Evolutionary conservation across 768 basidiomycete species (phyloP).

Genomic region (Tylopilus plumbeoviolaceoides): DNA sequence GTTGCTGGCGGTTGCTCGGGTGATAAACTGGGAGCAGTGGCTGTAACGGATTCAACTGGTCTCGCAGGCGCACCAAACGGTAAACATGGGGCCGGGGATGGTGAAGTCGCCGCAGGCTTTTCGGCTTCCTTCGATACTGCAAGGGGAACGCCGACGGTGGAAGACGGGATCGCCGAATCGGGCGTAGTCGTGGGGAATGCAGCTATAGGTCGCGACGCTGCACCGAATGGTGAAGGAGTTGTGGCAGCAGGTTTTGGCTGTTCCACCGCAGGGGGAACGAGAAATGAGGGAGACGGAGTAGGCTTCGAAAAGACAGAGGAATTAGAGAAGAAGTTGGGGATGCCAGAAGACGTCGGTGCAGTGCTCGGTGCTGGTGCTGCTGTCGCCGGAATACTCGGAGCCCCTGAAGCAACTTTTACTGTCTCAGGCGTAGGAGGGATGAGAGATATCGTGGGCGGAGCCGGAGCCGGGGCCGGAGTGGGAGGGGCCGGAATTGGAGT

Average conservation of each 20-base stretch:
- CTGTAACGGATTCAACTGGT: slow-evolving; percentile 17
- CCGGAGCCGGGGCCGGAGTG: slow-evolving; percentile 6
- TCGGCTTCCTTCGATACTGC: slow-evolving; percentile 18
- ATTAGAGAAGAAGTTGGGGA: slow-evolving; percentile 65
- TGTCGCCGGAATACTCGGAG: slow-evolving; percentile 1
- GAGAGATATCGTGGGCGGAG: slow-evolving; percentile 22
- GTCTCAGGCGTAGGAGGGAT: slow-evolving; percentile 26
- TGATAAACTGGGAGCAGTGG: slow-evolving; percentile 4
- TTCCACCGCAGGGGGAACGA: slow-evolving; percentile 14
- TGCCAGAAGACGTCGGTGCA: slow-evolving; percentile 18
- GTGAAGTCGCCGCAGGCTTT: slow-evolving; percentile 6
- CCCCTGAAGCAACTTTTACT: slow-evolving; percentile 14
- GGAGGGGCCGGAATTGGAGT: slow-evolving; percentile 13
- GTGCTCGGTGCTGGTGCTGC: slow-evolving; percentile 2
- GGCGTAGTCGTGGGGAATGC: slow-evolving; percentile 2
- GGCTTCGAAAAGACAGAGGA: slow-evolving; percentile 46
- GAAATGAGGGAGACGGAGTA: slow-evolving; percentile 19
- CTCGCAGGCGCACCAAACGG: slow-evolving; percentile 26
- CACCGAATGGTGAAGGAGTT: slow-evolving; percentile 10
- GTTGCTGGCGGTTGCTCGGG: slow-evolving; percentile 7
- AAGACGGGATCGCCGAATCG: background rate
- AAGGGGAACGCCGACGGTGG: slow-evolving; percentile 6
- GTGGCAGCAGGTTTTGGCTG: slow-evolving; percentile 8
- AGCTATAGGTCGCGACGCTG: slow-evolving; percentile 6
- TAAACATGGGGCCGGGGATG: slow-evolving; percentile 21